phyloP scores from a whole-genome alignment of 495 filamentous ascomycete genomes.

The Trichocladium antarcticum region DNA sequence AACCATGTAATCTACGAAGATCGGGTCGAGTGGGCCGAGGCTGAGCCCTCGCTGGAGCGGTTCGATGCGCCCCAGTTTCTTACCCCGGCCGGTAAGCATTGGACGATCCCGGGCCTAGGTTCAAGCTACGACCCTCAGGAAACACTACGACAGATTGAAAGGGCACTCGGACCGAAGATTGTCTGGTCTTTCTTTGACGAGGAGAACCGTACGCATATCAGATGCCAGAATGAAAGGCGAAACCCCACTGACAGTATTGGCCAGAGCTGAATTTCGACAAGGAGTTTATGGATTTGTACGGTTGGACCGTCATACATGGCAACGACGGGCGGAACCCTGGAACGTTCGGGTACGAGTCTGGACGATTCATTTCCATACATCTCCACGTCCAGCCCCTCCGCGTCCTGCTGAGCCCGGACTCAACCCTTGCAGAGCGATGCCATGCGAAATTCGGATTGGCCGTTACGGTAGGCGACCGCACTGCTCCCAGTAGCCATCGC shows the following conservation, averaged over 20 bases:
- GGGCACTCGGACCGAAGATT: not conserved
- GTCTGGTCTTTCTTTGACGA: constrained; percentile 4
- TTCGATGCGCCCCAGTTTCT: not conserved
- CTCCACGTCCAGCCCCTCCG: constrained; percentile 1
- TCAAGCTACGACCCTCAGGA: not conserved
- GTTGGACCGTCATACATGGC: too few relatives aligned
- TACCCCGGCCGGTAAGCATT: not conserved
- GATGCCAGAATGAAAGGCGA: too few relatives aligned
- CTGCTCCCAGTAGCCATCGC: too few relatives aligned
- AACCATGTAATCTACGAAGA: not conserved
- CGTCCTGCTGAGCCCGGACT: not conserved
- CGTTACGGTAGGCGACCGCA: not conserved
- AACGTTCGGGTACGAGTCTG: not conserved
- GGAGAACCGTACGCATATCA: not conserved
- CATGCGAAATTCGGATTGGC: not conserved
- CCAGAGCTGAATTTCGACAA: not conserved
- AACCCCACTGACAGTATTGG: too few relatives aligned
- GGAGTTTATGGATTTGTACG: not conserved
- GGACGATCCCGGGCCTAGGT: not conserved
- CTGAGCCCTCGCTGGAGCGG: not conserved
- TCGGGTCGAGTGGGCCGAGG: not conserved
- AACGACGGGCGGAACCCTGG: not conserved
- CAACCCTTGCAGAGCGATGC: constrained; percentile 3
- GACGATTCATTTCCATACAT: not conserved
- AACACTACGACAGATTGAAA: not conserved